phyloP scores from a whole-genome alignment of 495 filamentous ascomycete species.

The Thermochaetoides thermophila region DNA sequence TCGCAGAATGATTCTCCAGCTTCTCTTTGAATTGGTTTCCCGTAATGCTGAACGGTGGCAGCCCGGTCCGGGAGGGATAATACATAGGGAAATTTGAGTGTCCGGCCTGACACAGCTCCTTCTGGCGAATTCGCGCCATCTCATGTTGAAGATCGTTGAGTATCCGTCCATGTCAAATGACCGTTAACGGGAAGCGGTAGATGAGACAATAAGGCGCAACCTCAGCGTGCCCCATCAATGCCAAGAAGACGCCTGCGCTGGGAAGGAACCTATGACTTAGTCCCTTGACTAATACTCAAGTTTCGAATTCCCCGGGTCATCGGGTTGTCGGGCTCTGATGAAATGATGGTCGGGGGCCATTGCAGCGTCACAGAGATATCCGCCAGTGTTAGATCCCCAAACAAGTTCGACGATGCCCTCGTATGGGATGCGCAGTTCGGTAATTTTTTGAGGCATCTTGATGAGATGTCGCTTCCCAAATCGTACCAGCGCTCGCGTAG shows the following conservation, averaged over 20 bases:
- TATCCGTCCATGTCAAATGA: not conserved
- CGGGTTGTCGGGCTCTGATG: not conserved
- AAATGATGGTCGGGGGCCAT: slow-evolving; percentile 7
- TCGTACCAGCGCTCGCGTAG: slow-evolving; percentile 17
- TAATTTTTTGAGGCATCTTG: not conserved
- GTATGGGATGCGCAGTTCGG: slow-evolving; percentile 27
- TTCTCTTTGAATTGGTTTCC: slow-evolving; percentile 4
- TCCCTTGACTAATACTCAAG: slow-evolving; percentile 5
- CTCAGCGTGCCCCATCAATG: slow-evolving; percentile 4
- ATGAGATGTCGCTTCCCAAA: slow-evolving; percentile 32
- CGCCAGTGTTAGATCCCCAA: slow-evolving; percentile 10
- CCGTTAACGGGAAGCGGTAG: slow-evolving; percentile 5
- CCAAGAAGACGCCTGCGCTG: no score
- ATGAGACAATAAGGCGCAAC: slow-evolving; percentile 8
- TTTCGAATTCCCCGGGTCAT: not conserved
- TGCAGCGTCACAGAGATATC: slow-evolving; percentile 26
- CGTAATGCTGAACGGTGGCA: slow-evolving; percentile 9
- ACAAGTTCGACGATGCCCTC: slow-evolving; percentile 22
- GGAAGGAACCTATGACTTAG: slow-evolving; percentile 8
- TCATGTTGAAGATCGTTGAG: slow-evolving; percentile 5
- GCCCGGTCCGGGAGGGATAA: slow-evolving; percentile 2
- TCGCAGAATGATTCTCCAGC: slow-evolving; percentile 3
- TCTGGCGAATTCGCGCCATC: slow-evolving; percentile 11
- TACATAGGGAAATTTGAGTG: slow-evolving; percentile 4
- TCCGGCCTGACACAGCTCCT: slow-evolving; percentile 13